Conservation (phyloP, 257 asterid species). For the Gynochthodes officinalis region DNA sequence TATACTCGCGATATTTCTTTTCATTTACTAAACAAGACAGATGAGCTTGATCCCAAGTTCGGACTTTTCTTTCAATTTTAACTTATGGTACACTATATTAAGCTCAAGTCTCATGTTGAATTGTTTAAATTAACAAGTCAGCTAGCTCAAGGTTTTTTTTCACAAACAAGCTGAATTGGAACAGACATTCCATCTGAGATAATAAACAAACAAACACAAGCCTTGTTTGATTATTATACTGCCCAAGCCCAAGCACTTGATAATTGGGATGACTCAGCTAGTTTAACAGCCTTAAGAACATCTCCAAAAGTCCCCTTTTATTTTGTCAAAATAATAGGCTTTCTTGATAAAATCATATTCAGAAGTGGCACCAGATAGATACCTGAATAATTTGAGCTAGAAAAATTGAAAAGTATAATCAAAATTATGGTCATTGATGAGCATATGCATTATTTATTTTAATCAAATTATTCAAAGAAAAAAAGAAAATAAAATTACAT, state of each 20-base stretch:
- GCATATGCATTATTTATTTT: neutral
- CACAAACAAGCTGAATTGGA: neutral
- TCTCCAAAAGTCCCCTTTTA: neutral
- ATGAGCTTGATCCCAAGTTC: neutral
- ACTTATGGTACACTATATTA: no score
- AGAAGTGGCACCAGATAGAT: neutral
- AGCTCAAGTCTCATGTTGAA: neutral
- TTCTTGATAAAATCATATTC: neutral
- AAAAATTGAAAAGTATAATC: neutral
- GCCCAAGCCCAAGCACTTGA: neutral
- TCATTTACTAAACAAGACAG: no score
- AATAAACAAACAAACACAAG: neutral
- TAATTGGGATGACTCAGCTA: neutral
- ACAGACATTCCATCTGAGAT: neutral
- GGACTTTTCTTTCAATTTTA: no score
- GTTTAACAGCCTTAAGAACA: neutral
- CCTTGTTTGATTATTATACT: neutral
- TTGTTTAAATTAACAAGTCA: neutral
- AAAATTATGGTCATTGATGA: no score
- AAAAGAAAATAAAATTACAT: neutral
- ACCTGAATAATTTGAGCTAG: neutral
- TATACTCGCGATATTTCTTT: no score
- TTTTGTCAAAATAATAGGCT: neutral
- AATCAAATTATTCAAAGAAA: neutral
- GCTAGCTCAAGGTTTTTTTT: neutral